Base-by-base conservation (phyloP, 768 basidiomycete species). In the Termitomyces eurrhizus region DNA sequence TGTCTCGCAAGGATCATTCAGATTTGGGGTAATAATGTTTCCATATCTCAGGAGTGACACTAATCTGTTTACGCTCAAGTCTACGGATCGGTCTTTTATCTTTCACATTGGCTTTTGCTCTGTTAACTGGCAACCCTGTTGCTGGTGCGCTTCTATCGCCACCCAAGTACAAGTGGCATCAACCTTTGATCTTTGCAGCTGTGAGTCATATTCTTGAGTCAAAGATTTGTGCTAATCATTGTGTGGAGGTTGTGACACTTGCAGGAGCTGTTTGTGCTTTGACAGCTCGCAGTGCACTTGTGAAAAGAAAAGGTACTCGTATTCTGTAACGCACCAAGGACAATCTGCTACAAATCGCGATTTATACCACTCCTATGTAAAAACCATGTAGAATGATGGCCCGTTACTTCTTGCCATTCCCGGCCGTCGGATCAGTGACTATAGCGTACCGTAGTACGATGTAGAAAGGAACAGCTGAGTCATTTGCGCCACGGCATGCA, bases 101-200 rank as follows among this genome's bases (percentile, higher is more conserved):
- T 16, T 79, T 81, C 59, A 61, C 73, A 13, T 64, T 79, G 48
- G 75, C 79, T 14, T 74, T 84, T 58, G 78, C 81, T 1, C 62
- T 79, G 44, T 67, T 80, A 32, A 80, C 76, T 12, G 83, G 83
- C 4, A 81, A 79, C 55, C 84, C 83, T 1, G 78, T 86, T 51
- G 76, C 77, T 29, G 83, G 84, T 18, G 81, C 81, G 0, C 65
- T 85, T 18, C 69, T 83, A 35, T 74, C 76, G 11, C 64, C 77
- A 8, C 69, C 73, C 8, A 68, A 70, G 18, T 72, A 76, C 54
- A 62, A 56, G 24, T 82, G 80, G 80, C 72, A 72, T 59, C 68
- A 72, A 33, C 78, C 80, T 24, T 65, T 82, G 0, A 74, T 78
- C 32, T 80, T 82, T 59, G 76, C 78, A 48, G 75, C 77, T 35